Base-by-base conservation (phyloP, 176 grass and related monocot species). In the Musa itinerans region DNA sequence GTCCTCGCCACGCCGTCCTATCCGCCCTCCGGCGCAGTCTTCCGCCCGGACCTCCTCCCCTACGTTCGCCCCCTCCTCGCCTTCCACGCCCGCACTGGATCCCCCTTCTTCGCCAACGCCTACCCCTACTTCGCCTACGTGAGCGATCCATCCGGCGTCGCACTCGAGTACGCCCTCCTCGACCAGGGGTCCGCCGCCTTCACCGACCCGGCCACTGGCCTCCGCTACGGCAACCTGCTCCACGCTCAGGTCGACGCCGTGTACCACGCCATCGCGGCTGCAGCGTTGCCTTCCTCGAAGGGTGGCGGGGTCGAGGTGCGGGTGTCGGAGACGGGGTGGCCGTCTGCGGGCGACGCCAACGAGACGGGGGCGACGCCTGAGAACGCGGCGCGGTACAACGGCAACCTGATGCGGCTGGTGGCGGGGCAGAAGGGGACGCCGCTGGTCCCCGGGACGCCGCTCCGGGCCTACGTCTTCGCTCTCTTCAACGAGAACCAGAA, bases 401-500 rank as follows among this genome's bases (percentile, higher is more conserved):
- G 24, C 53, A 74, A 74, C 54, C 54, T 74, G 52, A 74, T 74
- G 53, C 22, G 25, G 8, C 53, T 74, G 25, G 73, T 74, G 54
- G 26, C 54, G 15, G 54, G 0, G 54, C 53, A 58, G 54, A 59
- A 74, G 15, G 73, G 73, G 0, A 74, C 73, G 25, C 73, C 73
- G 25, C 53, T 74, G 53, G 25, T 74, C 53, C 73, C 73, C 11
- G 54, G 16, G 54, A 29, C 16, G 23, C 73, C 73, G 14, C 14
- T 74, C 24, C 53, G 73, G 15, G 73, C 15, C 53, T 74, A 59
- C 54, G 54, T 74, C 7, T 74, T 74, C 53, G 73, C 73, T 2
- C 73, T 74, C 22, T 74, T 74, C 73, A 74, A 74, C 54, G 73
- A 74, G 73, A 74, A 74, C 73, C 53, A 58, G 73, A 74, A 74